Conservation (phyloP, 2,329 filamentous ascomycete species). For the Coniochaeta sp. region DNA sequence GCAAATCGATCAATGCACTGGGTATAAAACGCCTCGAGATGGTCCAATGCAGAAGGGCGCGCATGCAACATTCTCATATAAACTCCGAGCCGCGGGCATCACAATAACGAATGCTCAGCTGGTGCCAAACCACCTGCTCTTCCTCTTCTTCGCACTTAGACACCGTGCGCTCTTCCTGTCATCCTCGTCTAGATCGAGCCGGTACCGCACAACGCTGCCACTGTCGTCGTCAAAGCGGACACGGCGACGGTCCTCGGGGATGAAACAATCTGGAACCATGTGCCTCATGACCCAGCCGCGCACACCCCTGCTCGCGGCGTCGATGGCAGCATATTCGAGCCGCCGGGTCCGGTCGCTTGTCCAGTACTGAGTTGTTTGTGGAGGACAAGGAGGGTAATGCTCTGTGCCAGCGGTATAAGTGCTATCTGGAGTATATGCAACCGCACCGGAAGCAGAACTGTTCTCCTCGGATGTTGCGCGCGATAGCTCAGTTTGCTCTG, state of each 20-base stretch:
- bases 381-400: slow-evolving; percentile 35
- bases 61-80: neutral
- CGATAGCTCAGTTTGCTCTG: slow-evolving; percentile 23
- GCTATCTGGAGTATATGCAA: slow-evolving; percentile 7
- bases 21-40: slow-evolving; percentile 2
- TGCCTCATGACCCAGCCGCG: slow-evolving; percentile 52
- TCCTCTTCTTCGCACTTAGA: slow-evolving; percentile 6
- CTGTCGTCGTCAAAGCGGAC: slow-evolving; percentile 54
- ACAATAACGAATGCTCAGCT: neutral
- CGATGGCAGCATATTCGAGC: slow-evolving; percentile 60
- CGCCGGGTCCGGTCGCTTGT: slow-evolving; percentile 56
- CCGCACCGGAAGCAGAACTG: neutral
- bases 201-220: slow-evolving; percentile 56
- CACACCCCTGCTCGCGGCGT: slow-evolving; percentile 52
- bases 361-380: slow-evolving; percentile 60
- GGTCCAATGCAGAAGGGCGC: neutral
- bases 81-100: too few relatives aligned
- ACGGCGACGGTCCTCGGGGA: slow-evolving; percentile 40
- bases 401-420: slow-evolving; percentile 11
- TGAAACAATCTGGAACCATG: slow-evolving; percentile 54
- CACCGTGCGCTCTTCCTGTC: slow-evolving; percentile 21
- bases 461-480: slow-evolving; percentile 8
- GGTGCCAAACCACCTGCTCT: slow-evolving; percentile 14
- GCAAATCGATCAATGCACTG: neutral
- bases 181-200: slow-evolving; percentile 48